Conservation (phyloP, 2,329 filamentous ascomycete genomes). For the Leptographium radiaticola region DNA sequence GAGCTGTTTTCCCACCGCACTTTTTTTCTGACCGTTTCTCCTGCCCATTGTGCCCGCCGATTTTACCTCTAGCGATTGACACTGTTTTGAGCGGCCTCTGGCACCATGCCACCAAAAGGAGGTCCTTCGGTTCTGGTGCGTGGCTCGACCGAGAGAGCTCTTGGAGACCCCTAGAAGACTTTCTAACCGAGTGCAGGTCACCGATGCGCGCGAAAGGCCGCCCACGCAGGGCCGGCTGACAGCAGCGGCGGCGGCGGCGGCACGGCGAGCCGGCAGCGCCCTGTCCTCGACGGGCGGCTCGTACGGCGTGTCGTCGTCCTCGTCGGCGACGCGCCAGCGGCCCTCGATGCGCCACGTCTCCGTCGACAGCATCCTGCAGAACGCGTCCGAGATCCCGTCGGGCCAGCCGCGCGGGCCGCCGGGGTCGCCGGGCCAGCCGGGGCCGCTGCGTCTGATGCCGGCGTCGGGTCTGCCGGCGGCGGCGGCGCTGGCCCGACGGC, state of each 20-base stretch:
- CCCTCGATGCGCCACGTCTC: slow-evolving; percentile 63
- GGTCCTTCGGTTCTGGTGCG: slow-evolving; percentile 49
- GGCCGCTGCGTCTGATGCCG: slow-evolving; percentile 22
- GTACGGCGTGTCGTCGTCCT: slow-evolving; percentile 8
- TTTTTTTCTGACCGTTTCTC: too few relatives aligned
- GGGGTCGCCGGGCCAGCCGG: slow-evolving; percentile 43
- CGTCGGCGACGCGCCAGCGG: slow-evolving; percentile 11
- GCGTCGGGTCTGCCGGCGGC: slow-evolving; percentile 1
- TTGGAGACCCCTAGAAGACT: too few relatives aligned
- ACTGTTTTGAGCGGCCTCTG: too few relatives aligned
- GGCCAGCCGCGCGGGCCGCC: slow-evolving; percentile 74
- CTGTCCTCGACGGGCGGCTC: slow-evolving; percentile 11
- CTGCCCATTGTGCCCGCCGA: too few relatives aligned
- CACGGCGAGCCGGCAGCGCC: slow-evolving; percentile 8
- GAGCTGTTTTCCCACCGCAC: too few relatives aligned
- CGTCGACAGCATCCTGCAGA: slow-evolving; percentile 90
- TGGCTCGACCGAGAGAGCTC: not conserved
- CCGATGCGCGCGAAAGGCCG: slow-evolving; percentile 39
- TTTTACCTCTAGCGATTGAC: too few relatives aligned
- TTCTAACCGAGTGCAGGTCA: slow-evolving; percentile 30
- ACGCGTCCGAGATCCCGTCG: slow-evolving; percentile 88
- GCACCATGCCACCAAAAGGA: slow-evolving; percentile 26
- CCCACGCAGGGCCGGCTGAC: slow-evolving; percentile 14
- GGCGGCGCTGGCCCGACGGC: slow-evolving; percentile 3
- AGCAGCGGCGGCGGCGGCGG: not conserved